Evolutionary conservation across 2,329 filamentous ascomycete genomes (phyloP), one percentile per base, ranked within the genome.

Genomic region (Exophiala aquamarina): DNA sequence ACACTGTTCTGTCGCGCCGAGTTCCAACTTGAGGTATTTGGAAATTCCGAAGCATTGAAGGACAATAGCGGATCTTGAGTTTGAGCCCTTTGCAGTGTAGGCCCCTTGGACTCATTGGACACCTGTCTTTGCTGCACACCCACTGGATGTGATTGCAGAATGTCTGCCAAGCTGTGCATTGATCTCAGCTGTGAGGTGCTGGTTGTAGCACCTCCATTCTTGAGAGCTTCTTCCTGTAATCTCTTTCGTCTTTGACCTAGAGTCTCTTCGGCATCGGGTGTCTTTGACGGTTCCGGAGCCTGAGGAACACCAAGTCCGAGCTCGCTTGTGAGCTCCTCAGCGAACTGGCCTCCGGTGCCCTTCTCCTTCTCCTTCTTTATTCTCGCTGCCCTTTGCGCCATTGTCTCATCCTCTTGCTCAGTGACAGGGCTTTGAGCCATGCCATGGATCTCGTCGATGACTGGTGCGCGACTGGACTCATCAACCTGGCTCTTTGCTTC

Each of bases 71-170:
- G 39, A 36, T 15, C 31, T 39, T 31, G 23, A 31, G 37, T 13
- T 18, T 45, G 32, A 41, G 31, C 29, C 37, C 18, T 37, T 13
- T 31, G 19, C 5, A 45, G 23, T 4, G 26, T 20, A 23, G 44
- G 44, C 11, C 34, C 43, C 37, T 43, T 55, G 19, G 35, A 50
- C 43, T 44, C 48, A 36, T 43, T 47, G 10, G 36, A 50, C 15
- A 43, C 52, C 48, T 32, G 52, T 41, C 42, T 52, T 31, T 46
- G 26, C 35, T 41, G 53, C 18, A 28, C 31, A 23, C 66, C 62
- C 18, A 66, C 63, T 4, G 80, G 80, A 56, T 81, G 76, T 2
- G 74, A 72, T 49, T 77, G 70, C 8, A 86, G 73, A 21, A 75
- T 60, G 53, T 70, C 63, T 6, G 70, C 71, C 66, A 75, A 72